These are phyloP conservation scores for Macadamia integrifolia DNA, from an alignment of 164 flowering plant genomes.

Conservation along the genomic window DNA sequence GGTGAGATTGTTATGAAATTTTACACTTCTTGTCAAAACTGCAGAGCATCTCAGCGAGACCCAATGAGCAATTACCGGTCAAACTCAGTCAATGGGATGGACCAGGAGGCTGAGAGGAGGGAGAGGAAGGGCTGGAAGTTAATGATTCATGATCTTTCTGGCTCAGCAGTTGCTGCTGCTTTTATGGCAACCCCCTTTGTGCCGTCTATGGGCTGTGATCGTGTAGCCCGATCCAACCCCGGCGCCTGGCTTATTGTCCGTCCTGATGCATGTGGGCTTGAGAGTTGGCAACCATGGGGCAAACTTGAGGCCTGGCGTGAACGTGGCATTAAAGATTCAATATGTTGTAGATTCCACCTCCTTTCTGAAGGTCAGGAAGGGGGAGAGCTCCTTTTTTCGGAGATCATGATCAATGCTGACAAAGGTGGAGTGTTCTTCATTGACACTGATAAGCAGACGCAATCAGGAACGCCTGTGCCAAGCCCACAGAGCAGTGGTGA, in stretches of 20 bases:
- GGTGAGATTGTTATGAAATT: not conserved
- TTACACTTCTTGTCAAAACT: constrained; percentile 12
- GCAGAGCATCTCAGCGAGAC: constrained; percentile 64
- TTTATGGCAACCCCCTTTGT: constrained; percentile 95
- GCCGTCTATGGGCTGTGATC: constrained; percentile 82
- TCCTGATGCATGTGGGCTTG: constrained; percentile 53
- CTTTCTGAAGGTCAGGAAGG: constrained; percentile 56
- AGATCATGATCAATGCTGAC: constrained; percentile 60
- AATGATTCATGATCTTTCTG: constrained; percentile 87
- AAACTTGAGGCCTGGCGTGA: constrained; percentile 97
- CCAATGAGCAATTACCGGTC: constrained; percentile 55
- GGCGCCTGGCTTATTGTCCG: constrained; percentile 90
- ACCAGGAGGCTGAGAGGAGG: constrained; percentile 52
- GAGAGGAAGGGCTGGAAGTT: constrained; percentile 93
- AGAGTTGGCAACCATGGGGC: constrained; percentile 96
- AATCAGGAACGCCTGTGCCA: constrained; percentile 46
- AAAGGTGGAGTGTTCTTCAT: constrained; percentile 83
- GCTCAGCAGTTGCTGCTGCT: constrained; percentile 92
- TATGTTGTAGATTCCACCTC: constrained; percentile 70
- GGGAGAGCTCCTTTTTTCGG: constrained; percentile 61
- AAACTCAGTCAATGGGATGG: constrained; percentile 25
- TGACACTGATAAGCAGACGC: constrained; percentile 60
- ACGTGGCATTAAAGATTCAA: constrained; percentile 51
- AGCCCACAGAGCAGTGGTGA: constrained; percentile 89
- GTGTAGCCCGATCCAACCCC: constrained; percentile 90